Evolutionary conservation across 1,284 basidiomycete genomes (phyloP).

Genomic region (Puccinia polysora): DNA sequence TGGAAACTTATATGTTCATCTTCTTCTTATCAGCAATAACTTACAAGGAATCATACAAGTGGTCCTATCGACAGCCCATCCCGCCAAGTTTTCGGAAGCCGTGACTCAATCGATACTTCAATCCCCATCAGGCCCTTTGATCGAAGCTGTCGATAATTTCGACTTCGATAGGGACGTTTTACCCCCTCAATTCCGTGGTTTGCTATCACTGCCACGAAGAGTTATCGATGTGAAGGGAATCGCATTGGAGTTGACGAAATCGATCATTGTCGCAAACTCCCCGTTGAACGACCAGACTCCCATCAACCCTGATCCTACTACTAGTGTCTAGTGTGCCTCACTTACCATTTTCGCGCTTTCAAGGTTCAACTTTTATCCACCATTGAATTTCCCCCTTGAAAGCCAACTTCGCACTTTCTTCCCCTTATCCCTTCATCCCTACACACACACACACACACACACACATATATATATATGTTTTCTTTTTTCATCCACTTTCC

Average conservation of each 20-base stretch:
- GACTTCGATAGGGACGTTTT: slow-evolving; percentile 53
- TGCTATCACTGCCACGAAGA: slow-evolving; percentile 68
- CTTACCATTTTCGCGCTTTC: background rate
- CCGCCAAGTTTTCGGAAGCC: slow-evolving; percentile 94
- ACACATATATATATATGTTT: too few species aligned
- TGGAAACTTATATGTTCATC: background rate
- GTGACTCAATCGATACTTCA: slow-evolving; percentile 68
- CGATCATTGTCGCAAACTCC: slow-evolving; percentile 58
- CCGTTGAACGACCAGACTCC: background rate
- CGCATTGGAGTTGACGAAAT: slow-evolving; percentile 65
- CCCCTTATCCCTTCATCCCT: too few species aligned
- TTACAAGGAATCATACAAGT: slow-evolving; percentile 64
- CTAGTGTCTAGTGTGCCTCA: background rate
- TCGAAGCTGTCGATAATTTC: background rate
- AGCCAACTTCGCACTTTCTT: too few species aligned
- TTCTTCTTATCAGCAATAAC: slow-evolving; percentile 53
- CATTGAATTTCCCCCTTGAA: too few species aligned
- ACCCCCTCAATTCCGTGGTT: slow-evolving; percentile 72
- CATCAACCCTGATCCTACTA: background rate
- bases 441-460: too few species aligned
- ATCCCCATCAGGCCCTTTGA: slow-evolving; percentile 57
- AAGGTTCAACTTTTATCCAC: too few species aligned
- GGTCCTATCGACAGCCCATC: slow-evolving; percentile 90
- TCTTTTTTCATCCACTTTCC: too few species aligned
- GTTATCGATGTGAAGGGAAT: slow-evolving; percentile 70